These are phyloP conservation scores for Pseudodiploospora longispora DNA, from an alignment of 2,329 filamentous ascomycete species.

Conservation along the genomic window DNA sequence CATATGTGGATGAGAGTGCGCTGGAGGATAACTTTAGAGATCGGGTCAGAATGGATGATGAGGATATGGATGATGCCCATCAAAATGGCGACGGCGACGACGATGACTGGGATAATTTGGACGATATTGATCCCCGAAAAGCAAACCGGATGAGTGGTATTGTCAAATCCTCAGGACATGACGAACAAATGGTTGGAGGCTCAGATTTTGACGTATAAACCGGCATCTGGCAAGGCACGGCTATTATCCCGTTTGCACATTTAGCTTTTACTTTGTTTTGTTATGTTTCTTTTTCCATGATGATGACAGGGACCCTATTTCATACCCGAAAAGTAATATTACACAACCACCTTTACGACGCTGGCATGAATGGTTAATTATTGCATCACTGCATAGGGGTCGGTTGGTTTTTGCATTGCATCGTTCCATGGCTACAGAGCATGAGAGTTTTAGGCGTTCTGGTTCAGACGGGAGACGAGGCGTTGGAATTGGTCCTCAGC, in stretches of 20 bases:
- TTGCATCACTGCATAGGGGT: conserved; percentile 31
- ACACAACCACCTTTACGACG: conserved; percentile 8
- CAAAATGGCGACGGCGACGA: conserved; percentile 30
- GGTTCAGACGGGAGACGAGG: conserved; percentile 8
- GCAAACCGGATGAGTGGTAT: conserved; percentile 58
- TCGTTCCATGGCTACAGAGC: conserved; percentile 12
- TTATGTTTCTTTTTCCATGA: conserved; percentile 14
- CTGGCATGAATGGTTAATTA: conserved; percentile 20
- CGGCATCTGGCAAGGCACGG: not conserved
- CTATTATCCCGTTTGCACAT: conserved; percentile 2
- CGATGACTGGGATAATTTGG: conserved; percentile 51
- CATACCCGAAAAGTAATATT: conserved; percentile 22
- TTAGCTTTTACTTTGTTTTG: conserved; percentile 9
- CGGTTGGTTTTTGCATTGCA: conserved; percentile 22
- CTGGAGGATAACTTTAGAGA: conserved; percentile 76
- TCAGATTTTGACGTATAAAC: conserved; percentile 56
- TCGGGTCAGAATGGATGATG: conserved; percentile 39
- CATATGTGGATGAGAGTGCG: conserved; percentile 95
- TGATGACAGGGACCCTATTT: conserved; percentile 12
- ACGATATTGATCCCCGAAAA: conserved; percentile 44
- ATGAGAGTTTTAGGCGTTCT: conserved; percentile 13
- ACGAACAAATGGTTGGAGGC: conserved; percentile 56
- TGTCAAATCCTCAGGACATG: conserved; percentile 47
- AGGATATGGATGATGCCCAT: conserved; percentile 54
- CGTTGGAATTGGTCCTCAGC: conserved; percentile 7